Conservation (phyloP, 441 rosid genomes). For the Biscutella auriculata region DNA sequence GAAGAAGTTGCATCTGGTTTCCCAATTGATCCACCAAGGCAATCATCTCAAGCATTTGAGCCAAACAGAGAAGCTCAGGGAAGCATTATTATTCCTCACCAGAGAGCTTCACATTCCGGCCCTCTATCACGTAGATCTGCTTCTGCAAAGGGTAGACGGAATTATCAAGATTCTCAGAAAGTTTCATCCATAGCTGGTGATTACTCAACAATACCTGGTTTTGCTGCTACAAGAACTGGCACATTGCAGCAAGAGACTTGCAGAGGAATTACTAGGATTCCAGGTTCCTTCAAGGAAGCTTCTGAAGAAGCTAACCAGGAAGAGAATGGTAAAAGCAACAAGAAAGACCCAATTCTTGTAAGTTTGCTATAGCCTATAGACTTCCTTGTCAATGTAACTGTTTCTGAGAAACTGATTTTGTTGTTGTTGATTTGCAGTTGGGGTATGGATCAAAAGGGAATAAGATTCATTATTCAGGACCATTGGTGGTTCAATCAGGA, state of each 20-base stretch:
- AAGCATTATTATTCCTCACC: slow-evolving; percentile 32
- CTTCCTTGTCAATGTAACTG: not conserved
- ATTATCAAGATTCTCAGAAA: slow-evolving; percentile 48
- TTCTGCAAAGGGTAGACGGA: slow-evolving; percentile 62
- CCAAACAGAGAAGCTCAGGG: slow-evolving; percentile 45
- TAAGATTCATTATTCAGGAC: slow-evolving; percentile 83
- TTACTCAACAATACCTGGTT: slow-evolving; percentile 43
- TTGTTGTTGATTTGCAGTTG: slow-evolving; percentile 30
- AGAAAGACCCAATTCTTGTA: slow-evolving; percentile 68
- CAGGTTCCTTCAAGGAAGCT: slow-evolving; percentile 83
- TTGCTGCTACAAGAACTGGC: slow-evolving; percentile 47
- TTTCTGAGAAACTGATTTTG: not conserved
- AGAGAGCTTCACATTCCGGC: slow-evolving; percentile 88
- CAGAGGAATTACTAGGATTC: slow-evolving; percentile 60
- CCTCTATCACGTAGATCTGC: slow-evolving; percentile 69
- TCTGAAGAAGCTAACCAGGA: slow-evolving; percentile 48
- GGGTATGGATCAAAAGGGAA: slow-evolving; percentile 85
- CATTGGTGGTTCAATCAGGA: slow-evolving; percentile 66
- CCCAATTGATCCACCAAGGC: slow-evolving; percentile 86
- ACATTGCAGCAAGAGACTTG: slow-evolving; percentile 40
- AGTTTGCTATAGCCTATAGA: too few relatives aligned
- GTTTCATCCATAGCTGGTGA: slow-evolving; percentile 47
- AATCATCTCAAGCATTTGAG: slow-evolving; percentile 61
- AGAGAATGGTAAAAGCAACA: slow-evolving; percentile 53
- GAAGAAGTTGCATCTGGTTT: slow-evolving; percentile 96